Percentiles rank a stretch among this genome's conserved stretches.
Evolutionary conservation across 352 stramenopile genomes (phyloP).

Genomic region (Bremia lactucae): DNA sequence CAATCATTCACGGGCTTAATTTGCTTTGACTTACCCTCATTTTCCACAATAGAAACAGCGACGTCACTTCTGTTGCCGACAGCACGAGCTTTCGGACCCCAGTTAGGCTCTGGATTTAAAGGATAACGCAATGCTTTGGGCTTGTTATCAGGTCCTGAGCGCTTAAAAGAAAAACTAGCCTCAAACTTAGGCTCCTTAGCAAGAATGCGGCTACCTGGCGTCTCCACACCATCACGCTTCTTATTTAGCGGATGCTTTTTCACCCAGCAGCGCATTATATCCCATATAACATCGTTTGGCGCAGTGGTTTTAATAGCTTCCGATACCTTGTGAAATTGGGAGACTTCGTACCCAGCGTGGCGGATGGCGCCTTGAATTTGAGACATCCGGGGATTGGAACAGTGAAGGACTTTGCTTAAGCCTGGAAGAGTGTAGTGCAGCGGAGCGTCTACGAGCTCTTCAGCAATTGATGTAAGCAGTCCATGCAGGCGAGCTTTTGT

Average conservation of each 20-base stretch:
- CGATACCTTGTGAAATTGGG: constrained; percentile 97
- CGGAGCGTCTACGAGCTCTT: constrained; percentile 92
- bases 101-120: constrained; percentile 93
- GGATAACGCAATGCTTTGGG: constrained; percentile 89
- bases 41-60: constrained; percentile 7
- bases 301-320: constrained; percentile 98
- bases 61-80: constrained; percentile 52
- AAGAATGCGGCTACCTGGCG: constrained; percentile 76
- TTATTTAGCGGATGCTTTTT: constrained; percentile 90
- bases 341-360: constrained; percentile 94
- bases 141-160: constrained; percentile 55
- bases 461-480: constrained; percentile 90
- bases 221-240: constrained; percentile 74
- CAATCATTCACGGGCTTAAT: not conserved
- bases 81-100: constrained; percentile 90
- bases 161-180: constrained; percentile 75
- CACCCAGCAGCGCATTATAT: constrained; percentile 95
- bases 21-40: constrained; percentile 11
- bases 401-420: constrained; percentile 90
- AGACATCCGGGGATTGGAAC: constrained; percentile 88
- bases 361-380: constrained; percentile 90
- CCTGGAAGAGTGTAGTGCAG: constrained; percentile 95
- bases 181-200: constrained; percentile 75
- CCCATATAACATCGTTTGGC: constrained; percentile 95
- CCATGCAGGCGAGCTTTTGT: constrained; percentile 90